Evolutionary conservation across 495 filamentous ascomycete species (phyloP), one percentile per base, ranked within the genome.

Genomic region (Penicillium bovifimosum): DNA sequence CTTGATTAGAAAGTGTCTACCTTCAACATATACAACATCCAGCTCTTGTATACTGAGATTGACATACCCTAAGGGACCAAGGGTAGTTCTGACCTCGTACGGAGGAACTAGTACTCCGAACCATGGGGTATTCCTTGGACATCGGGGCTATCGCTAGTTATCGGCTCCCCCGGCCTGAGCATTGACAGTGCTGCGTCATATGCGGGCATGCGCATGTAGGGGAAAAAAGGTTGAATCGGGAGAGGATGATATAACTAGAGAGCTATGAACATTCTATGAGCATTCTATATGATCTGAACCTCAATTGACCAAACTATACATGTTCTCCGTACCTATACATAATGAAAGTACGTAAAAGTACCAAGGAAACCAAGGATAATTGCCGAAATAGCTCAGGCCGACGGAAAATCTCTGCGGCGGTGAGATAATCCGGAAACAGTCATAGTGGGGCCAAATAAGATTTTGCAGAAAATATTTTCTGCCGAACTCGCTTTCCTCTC

Each of bases 391-490:
- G n/a, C 11, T 6, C 34, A 16, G 4, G 5, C 11, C 11, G 10
- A 36, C 26, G 18, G 33, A 39, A 50, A 50, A 42, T 50, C 38
- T 50, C 48, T 50, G 48, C 48, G 48, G 48, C 48, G 48, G 48
- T 42, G 48, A 50, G 32, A 31, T n/a, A 2, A 13, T 50, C 48
- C 48, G 48, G 42, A 50, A 50, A 11, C 48, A 50, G 48, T 6
- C n/a, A 31, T 6, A 31, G 48, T 50, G 48, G 48, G 39, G 10
- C 48, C 9, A n/a, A 31, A 24, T 42, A 29, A 8, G 33, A 24
- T 35, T 32, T 40, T 41, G 48, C 48, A 50, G 8, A 50, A 50
- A 50, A 50, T 41, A 50, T 50, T 50, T 50, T 50, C 48, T 50
- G 39, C 48, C 48, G 29, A 50, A 41, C 46, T 48, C 24, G 33